Evolutionary conservation across 2,329 filamentous ascomycete genomes (phyloP).

Genomic region (Cytospora chrysosperma): DNA sequence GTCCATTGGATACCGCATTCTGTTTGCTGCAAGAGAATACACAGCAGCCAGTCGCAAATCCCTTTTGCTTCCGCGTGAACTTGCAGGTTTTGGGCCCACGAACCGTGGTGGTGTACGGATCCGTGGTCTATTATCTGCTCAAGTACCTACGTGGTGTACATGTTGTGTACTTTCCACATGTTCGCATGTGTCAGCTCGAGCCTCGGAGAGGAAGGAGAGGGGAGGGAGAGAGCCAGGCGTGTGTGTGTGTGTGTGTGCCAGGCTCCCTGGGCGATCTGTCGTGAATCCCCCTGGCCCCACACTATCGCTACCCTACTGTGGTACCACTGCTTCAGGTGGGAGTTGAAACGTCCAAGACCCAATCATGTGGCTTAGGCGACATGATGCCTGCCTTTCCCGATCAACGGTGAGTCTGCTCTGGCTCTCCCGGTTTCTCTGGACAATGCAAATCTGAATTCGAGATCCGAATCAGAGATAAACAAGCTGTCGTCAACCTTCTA

Average conservation of each 20-base stretch:
- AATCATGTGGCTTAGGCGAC: slow-evolving; percentile 11
- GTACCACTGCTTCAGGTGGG: slow-evolving; percentile 19
- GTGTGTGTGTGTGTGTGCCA: not conserved
- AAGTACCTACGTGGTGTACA: too few relatives aligned
- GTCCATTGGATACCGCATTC: slow-evolving; percentile 12
- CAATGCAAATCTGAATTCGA: slow-evolving; percentile 3
- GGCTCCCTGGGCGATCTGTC: slow-evolving; percentile 12
- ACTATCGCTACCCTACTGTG: not conserved
- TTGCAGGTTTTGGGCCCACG: slow-evolving; percentile 16
- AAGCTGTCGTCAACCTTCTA: slow-evolving; percentile 8
- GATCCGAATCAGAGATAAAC: slow-evolving; percentile 4
- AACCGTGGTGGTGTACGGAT: slow-evolving; percentile 12
- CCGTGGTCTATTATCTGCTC: not conserved
- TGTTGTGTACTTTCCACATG: not conserved
- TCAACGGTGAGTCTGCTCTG: slow-evolving; percentile 14
- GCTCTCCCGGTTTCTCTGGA: not conserved
- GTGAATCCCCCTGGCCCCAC: not conserved
- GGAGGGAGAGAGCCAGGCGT: slow-evolving; percentile 8
- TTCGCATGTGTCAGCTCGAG: slow-evolving; percentile 17
- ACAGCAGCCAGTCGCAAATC: slow-evolving; percentile 12
- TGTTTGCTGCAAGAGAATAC: slow-evolving; percentile 14
- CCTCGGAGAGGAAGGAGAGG: not conserved
- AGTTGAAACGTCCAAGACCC: slow-evolving; percentile 20
- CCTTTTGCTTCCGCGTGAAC: slow-evolving; percentile 2
- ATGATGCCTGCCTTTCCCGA: slow-evolving; percentile 7